These are phyloP conservation scores for Arthroderma uncinatum DNA, from an alignment of 2,329 filamentous ascomycete genomes.

Conservation along the genomic window DNA sequence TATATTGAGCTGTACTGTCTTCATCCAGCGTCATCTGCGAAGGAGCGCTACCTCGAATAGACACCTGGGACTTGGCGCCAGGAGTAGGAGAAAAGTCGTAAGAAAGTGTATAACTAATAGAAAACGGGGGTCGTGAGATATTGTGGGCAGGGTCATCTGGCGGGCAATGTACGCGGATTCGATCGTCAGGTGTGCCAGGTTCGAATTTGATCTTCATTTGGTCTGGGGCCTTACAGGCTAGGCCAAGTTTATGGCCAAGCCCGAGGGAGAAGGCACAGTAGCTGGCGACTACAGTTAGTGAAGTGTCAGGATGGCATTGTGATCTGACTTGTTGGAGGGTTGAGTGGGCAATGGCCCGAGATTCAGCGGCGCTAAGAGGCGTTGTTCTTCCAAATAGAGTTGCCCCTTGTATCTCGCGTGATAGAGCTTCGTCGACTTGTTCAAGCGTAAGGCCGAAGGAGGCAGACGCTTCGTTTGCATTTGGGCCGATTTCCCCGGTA, in stretches of 20 bases:
- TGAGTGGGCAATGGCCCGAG: slow-evolving; percentile 22
- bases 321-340: slow-evolving; percentile 24
- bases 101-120: slow-evolving; percentile 4
- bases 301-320: slow-evolving; percentile 21
- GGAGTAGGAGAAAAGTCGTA: slow-evolving; percentile 8
- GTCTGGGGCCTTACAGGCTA: slow-evolving; percentile 18
- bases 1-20: not conserved
- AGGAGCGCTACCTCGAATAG: not conserved
- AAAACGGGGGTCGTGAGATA: not conserved
- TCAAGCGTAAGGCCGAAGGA: slow-evolving; percentile 20
- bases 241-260: slow-evolving; percentile 27
- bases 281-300: slow-evolving; percentile 18
- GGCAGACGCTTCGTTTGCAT: not conserved
- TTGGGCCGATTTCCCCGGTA: not conserved
- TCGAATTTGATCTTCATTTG: slow-evolving; percentile 22
- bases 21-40: not conserved
- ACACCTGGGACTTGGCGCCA: not conserved
- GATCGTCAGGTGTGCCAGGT: not conserved
- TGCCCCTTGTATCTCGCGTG: slow-evolving; percentile 24
- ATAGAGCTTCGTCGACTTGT: slow-evolving; percentile 25
- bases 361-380: slow-evolving; percentile 24
- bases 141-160: not conserved
- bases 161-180: not conserved
- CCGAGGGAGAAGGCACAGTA: slow-evolving; percentile 29
- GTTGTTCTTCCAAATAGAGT: slow-evolving; percentile 21